A percentile compares a stretch with the other conserved stretches of the same genome.
Evolutionary conservation across 2,329 filamentous ascomycete genomes (phyloP).

Genomic region (Colletotrichum magnum): DNA sequence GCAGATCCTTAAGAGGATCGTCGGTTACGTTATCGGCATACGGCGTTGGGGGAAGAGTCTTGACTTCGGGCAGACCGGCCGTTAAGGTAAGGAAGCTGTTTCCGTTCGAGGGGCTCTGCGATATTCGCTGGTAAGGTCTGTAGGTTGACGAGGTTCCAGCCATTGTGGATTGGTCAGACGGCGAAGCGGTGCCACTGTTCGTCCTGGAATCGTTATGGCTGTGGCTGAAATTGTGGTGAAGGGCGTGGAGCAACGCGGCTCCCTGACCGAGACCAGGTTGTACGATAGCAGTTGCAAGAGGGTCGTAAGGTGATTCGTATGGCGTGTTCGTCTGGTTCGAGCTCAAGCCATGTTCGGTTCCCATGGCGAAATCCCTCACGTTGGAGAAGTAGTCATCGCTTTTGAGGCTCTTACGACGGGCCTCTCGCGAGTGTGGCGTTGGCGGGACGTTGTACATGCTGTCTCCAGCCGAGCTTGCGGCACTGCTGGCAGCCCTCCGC

Average conservation of each 20-base stretch:
- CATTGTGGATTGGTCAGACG: slow-evolving; percentile 36
- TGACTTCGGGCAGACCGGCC: slow-evolving; percentile 43
- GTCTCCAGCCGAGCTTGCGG: slow-evolving; percentile 74
- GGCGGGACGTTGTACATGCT: slow-evolving; percentile 62
- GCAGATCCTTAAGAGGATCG: slow-evolving; percentile 59
- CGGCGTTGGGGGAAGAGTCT: slow-evolving; percentile 53
- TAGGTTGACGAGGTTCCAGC: slow-evolving; percentile 40
- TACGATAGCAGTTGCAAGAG: slow-evolving; percentile 52
- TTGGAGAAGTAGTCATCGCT: slow-evolving; percentile 68
- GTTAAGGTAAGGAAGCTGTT: slow-evolving; percentile 62
- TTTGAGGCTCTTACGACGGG: slow-evolving; percentile 68
- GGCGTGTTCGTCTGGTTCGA: slow-evolving; percentile 82
- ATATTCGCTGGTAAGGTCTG: slow-evolving; percentile 56
- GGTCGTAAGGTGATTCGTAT: slow-evolving; percentile 62
- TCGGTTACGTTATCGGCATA: slow-evolving; percentile 52
- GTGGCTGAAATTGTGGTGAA: slow-evolving; percentile 11
- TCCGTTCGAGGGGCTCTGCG: slow-evolving; percentile 59
- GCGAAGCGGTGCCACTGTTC: slow-evolving; percentile 33
- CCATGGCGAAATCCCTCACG: slow-evolving; percentile 52
- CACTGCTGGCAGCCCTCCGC: slow-evolving; percentile 72
- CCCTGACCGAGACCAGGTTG: slow-evolving; percentile 26
- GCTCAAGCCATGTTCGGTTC: slow-evolving; percentile 77
- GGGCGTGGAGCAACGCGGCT: slow-evolving; percentile 19
- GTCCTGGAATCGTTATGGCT: slow-evolving; percentile 18
- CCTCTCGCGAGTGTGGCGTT: slow-evolving; percentile 66